Conservation (phyloP, 78 protist species). For the Monosiga brevicollis region DNA sequence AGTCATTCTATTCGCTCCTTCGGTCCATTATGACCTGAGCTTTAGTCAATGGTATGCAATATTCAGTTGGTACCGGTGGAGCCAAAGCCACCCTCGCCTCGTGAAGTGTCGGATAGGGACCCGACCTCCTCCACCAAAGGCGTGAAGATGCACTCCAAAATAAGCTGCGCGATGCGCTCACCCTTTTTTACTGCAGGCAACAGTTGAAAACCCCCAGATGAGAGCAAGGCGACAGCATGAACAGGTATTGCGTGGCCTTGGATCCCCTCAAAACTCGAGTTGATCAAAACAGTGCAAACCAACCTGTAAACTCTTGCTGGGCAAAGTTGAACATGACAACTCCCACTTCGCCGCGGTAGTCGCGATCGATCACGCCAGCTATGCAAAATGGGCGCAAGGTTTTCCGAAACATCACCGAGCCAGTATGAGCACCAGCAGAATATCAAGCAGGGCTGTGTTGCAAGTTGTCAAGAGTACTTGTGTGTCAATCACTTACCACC, state of each 20-base stretch:
- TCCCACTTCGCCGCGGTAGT: conserved; percentile 75
- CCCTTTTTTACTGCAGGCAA: conserved; percentile 28
- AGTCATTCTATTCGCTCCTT: too few relatives aligned
- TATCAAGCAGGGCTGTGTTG: conserved; percentile 30
- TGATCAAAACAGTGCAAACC: not conserved
- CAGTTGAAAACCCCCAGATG: too few relatives aligned
- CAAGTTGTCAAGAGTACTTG: conserved; percentile 7
- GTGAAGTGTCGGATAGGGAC: conserved; percentile 39
- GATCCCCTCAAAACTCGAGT: not conserved
- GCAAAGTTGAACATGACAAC: conserved; percentile 69
- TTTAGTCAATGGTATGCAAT: too few relatives aligned
- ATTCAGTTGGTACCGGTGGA: conserved; percentile 47
- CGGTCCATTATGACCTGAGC: too few relatives aligned
- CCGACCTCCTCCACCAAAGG: conserved; percentile 46
- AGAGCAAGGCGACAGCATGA: not conserved
- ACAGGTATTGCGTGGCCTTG: not conserved
- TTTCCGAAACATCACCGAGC: not conserved
- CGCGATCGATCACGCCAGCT: conserved; percentile 53
- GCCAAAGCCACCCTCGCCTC: conserved; percentile 63
- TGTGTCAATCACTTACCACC: conserved; percentile 32
- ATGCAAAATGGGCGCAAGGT: conserved; percentile 4
- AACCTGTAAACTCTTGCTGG: conserved; percentile 22
- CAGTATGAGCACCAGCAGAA: not conserved
- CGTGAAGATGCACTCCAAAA: conserved; percentile 44
- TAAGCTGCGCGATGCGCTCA: conserved; percentile 67